phyloP scores from a whole-genome alignment of 352 stramenopile species.

The Globisporangium lucens region DNA sequence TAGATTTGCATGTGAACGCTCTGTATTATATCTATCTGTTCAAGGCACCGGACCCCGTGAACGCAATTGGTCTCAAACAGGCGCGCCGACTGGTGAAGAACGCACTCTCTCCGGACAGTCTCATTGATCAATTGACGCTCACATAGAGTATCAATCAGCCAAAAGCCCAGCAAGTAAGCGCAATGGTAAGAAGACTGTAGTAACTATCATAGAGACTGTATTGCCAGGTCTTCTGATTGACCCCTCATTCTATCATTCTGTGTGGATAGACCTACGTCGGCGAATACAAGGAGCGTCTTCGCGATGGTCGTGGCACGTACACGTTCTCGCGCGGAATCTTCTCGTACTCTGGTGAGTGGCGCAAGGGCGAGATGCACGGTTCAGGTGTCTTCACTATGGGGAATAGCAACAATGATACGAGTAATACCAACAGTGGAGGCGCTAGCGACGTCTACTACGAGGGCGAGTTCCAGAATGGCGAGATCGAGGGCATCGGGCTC shows the following conservation, averaged over 20 bases:
- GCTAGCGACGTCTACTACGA: slow-evolving; percentile 28
- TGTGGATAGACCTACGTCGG: slow-evolving; percentile 34
- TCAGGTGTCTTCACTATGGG: slow-evolving; percentile 36
- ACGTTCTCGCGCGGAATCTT: slow-evolving; percentile 43
- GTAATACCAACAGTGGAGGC: background rate
- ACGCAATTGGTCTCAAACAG: background rate
- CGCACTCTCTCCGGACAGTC: no score
- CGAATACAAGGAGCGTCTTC: slow-evolving; percentile 35
- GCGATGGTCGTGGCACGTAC: slow-evolving; percentile 45
- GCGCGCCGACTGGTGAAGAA: no score
- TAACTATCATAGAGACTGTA: background rate
- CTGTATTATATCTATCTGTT: background rate
- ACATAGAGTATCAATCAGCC: background rate
- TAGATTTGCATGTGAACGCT: background rate
- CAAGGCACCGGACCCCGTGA: no score
- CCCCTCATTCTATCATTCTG: background rate
- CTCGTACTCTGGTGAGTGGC: slow-evolving; percentile 69
- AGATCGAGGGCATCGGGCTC: slow-evolving; percentile 60
- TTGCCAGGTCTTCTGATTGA: background rate
- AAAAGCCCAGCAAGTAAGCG: background rate
- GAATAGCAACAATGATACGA: slow-evolving; percentile 14
- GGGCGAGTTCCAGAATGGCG: slow-evolving; percentile 48
- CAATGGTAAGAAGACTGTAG: background rate
- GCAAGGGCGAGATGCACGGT: slow-evolving; percentile 55
- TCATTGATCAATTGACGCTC: background rate